Evolutionary conservation across 805 yeast genomes (phyloP).

Genomic region (Zygoascus biomembranicola): DNA sequence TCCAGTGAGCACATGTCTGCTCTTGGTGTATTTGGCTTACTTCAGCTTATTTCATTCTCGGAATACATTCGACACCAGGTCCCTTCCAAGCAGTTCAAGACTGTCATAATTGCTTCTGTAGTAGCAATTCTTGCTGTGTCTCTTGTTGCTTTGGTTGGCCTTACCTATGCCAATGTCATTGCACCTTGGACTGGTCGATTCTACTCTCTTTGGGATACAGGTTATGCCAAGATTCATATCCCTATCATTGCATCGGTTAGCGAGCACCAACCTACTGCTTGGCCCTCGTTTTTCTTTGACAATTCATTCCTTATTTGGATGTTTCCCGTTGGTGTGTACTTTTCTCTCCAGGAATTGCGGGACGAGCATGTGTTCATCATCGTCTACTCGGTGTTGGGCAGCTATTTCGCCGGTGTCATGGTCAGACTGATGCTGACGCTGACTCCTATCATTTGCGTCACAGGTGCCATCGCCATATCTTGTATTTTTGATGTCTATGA

Average conservation of each 20-base stretch:
- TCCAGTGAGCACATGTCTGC: slow-evolving; percentile 99
- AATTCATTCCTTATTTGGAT: slow-evolving; percentile 90
- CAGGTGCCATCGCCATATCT: slow-evolving; percentile 83
- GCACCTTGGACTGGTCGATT: slow-evolving; percentile 99
- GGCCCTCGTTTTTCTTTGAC: slow-evolving; percentile 98
- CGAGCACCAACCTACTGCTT: slow-evolving; percentile 99
- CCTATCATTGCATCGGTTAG: slow-evolving; percentile 98
- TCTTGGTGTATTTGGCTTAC: slow-evolving; percentile 89
- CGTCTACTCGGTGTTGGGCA: slow-evolving; percentile 85
- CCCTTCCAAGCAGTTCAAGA: slow-evolving; percentile 61
- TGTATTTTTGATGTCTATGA: slow-evolving; percentile 78
- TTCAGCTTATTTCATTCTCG: slow-evolving; percentile 85
- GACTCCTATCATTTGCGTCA: slow-evolving; percentile 92
- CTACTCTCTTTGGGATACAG: slow-evolving; percentile 97
- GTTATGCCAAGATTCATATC: slow-evolving; percentile 93
- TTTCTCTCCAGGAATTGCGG: slow-evolving; percentile 79
- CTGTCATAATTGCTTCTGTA: slow-evolving; percentile 42
- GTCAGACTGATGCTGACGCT: slow-evolving; percentile 93
- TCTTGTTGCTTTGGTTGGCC: slow-evolving; percentile 57
- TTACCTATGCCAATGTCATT: slow-evolving; percentile 86
- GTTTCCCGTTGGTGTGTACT: slow-evolving; percentile 95
- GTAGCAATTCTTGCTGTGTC: slow-evolving; percentile 53
- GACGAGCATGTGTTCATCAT: slow-evolving; percentile 92
- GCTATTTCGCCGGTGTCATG: slow-evolving; percentile 99
- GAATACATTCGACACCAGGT: slow-evolving; percentile 69